phyloP scores from a whole-genome alignment of 176 grass and related monocot genomes.

The Paspalum notatum region DNA sequence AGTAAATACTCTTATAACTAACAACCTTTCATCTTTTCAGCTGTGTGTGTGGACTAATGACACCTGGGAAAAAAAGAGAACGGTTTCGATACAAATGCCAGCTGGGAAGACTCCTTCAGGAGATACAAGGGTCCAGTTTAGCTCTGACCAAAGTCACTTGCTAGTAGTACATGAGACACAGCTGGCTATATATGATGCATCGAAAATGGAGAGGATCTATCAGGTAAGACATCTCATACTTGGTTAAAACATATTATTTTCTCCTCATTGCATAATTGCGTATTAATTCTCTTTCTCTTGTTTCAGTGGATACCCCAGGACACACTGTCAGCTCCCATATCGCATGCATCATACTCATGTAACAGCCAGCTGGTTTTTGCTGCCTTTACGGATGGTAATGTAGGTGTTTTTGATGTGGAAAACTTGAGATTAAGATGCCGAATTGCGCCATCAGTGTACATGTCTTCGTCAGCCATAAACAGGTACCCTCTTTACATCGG shows the following conservation, averaged over 20 bases:
- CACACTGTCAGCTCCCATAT: slow-evolving; percentile 72
- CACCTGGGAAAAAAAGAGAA: slow-evolving; percentile 89
- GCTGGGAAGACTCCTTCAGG: slow-evolving; percentile 76
- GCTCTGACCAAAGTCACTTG: slow-evolving; percentile 79
- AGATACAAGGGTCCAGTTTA: slow-evolving; percentile 93
- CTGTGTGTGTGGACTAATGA: slow-evolving; percentile 86
- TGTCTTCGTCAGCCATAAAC: slow-evolving; percentile 50
- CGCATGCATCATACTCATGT: slow-evolving; percentile 84
- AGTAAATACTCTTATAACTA: background rate
- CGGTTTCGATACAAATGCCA: slow-evolving; percentile 67
- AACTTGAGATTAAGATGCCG: slow-evolving; percentile 93
- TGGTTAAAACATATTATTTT: background rate
- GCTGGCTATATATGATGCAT: slow-evolving; percentile 86
- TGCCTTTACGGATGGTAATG: slow-evolving; percentile 80
- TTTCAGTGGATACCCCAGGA: slow-evolving; percentile 94
- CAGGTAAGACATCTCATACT: slow-evolving; percentile 61
- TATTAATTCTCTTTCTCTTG: slow-evolving; percentile 37
- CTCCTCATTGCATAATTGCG: slow-evolving; percentile 11
- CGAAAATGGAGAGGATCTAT: slow-evolving; percentile 83
- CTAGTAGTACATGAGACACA: slow-evolving; percentile 96
- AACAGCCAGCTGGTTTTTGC: slow-evolving; percentile 86
- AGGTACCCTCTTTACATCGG: slow-evolving; percentile 41
- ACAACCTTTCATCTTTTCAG: slow-evolving; percentile 53
- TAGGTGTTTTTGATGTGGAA: slow-evolving; percentile 89
- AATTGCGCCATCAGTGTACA: slow-evolving; percentile 71